Evolutionary conservation across 1,284 basidiomycete species (phyloP).

Genomic region (Cystobasidium pallidum): DNA sequence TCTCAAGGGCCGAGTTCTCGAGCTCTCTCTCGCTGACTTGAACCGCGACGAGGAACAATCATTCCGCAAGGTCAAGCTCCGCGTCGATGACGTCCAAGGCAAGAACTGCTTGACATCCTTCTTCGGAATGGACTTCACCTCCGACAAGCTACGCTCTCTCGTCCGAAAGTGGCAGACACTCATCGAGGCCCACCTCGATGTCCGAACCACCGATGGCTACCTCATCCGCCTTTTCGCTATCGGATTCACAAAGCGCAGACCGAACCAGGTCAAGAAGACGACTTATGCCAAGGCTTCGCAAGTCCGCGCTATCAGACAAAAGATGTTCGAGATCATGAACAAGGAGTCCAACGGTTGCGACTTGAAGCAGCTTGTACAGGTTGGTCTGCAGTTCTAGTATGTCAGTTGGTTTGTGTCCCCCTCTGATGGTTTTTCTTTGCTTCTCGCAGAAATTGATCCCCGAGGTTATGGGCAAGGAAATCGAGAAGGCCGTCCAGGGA

Average conservation of each 20-base stretch:
- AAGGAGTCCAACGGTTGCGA: conserved; percentile 94
- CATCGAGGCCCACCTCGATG: conserved; percentile 98
- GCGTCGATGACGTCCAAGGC: conserved; percentile 96
- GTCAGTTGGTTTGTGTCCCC: too few species aligned
- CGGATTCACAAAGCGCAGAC: conserved; percentile 97
- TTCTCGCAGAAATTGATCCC: conserved; percentile 86
- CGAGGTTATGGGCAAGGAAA: conserved; percentile 98
- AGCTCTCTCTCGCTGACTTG: conserved; percentile 95
- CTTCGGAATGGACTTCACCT: conserved; percentile 99
- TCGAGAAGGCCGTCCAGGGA: conserved; percentile 94
- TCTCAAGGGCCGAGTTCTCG: conserved; percentile 94
- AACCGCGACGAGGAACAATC: conserved; percentile 99
- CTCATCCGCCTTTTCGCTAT: conserved; percentile 98
- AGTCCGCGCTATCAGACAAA: conserved; percentile 96
- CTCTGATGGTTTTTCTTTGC: conserved; percentile 63
- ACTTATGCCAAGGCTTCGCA: conserved; percentile 96
- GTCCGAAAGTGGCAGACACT: conserved; percentile 99
- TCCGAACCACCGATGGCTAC: conserved; percentile 99
- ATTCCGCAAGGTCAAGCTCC: conserved; percentile 99
- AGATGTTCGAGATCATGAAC: conserved; percentile 99
- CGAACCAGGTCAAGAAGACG: conserved; percentile 97
- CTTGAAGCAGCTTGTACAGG: conserved; percentile 75
- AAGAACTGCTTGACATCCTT: conserved; percentile 99
- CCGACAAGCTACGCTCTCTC: conserved; percentile 98
- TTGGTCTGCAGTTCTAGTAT: neutral